These are phyloP conservation scores for Penicillium sp. DNA, from an alignment of 2,329 filamentous ascomycete species.

Conservation along the genomic window DNA sequence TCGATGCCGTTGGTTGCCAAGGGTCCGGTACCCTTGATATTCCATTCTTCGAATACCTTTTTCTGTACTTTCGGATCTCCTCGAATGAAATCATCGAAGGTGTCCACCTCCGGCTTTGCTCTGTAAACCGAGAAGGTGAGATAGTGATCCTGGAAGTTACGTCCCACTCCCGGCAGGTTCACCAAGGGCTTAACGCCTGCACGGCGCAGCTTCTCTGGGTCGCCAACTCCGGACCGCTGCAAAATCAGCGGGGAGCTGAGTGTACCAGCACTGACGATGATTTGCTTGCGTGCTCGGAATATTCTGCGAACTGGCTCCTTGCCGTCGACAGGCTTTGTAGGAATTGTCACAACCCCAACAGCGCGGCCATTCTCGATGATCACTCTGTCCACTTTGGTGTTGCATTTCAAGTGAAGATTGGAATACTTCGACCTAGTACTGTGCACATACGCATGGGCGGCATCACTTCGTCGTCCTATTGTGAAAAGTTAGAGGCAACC, in stretches of 20 bases:
- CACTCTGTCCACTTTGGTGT: conserved; percentile 74
- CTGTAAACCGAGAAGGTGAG: conserved; percentile 66
- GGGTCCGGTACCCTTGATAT: conserved; percentile 71
- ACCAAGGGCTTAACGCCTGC: conserved; percentile 65
- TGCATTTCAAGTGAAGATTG: conserved; percentile 68
- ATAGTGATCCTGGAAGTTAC: conserved; percentile 75
- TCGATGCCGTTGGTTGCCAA: conserved; percentile 75
- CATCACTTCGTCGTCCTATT: conserved; percentile 69
- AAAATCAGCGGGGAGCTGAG: conserved; percentile 70
- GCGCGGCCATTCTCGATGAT: conserved; percentile 68
- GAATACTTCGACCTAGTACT: conserved; percentile 65
- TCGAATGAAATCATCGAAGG: conserved; percentile 74
- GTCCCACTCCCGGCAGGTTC: conserved; percentile 67
- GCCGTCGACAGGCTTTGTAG: conserved; percentile 63
- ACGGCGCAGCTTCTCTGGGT: conserved; percentile 65
- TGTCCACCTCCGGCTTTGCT: conserved; percentile 70
- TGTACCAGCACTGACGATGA: conserved; percentile 68
- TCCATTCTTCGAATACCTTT: conserved; percentile 71
- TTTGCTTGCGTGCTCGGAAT: conserved; percentile 67
- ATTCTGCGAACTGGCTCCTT: conserved; percentile 51
- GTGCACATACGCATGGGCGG: conserved; percentile 73
- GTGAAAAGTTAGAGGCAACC: conserved; percentile 28
- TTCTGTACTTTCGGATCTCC: conserved; percentile 70
- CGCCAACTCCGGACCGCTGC: conserved; percentile 68
- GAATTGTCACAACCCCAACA: conserved; percentile 66